Base-by-base conservation (phyloP, 2,329 filamentous ascomycete species). In the Teratosphaeria viscida region DNA sequence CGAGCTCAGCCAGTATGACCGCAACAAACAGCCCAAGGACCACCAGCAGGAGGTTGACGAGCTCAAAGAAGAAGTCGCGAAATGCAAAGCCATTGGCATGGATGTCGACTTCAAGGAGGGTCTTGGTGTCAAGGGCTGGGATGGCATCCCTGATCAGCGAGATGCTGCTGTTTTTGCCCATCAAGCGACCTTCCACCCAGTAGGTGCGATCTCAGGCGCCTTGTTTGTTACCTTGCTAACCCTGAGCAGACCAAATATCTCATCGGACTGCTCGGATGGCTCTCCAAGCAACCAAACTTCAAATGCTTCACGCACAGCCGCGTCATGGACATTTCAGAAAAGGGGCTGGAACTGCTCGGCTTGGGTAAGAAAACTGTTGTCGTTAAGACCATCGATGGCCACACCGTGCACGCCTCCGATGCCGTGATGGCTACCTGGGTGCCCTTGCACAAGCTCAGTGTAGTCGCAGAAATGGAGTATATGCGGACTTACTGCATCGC, bases 401-500 rank as follows among this genome's bases (percentile, higher is more conserved):
- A 79, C 49, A 79, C 73, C 0, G 75, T 84, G 59, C 75, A 73
- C 14, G 80, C 78, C 58, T 72, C 72, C 35, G 70, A 80, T 59
- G 78, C 79, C 0, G 75, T 84, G 11, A 77, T 83, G 67, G 80
- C 82, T 0, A 84, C 81, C 0, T 79, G 43, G 3, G 74, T 84
- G 1, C 81, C 81, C 0, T 73, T 84, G 1, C 81, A 84, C 69
- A 83, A 82, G 61, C 73, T 83, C 7, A 77, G 75, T 43, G 70
- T 82, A 12, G 75, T 83, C 6, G 77, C 76, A 3, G 75, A 83
- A 68, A 77, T 82, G 73, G 79, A 79, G 65, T 83, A 73, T 66
- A 70, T 76, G 66, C 77, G 82, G 5, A 81, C 80, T 0, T 85
- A 84, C 72, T 81, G 78, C 67, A 81, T 85, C 58, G 81, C 82